phyloP scores from a whole-genome alignment of 352 stramenopile species.

The Aphanomyces astaci region DNA sequence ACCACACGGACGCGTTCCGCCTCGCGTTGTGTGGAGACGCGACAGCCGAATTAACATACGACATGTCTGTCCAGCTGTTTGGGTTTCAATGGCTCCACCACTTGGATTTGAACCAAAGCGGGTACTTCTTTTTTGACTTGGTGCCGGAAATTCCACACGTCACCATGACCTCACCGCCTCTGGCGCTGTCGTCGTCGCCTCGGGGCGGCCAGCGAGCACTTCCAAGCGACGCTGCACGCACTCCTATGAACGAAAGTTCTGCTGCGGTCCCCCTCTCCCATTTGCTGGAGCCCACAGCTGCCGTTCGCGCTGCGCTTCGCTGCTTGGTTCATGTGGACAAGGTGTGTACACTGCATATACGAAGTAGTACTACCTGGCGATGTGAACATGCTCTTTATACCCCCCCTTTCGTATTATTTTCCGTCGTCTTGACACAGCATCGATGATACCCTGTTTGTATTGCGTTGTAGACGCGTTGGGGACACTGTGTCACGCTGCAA shows the following conservation, averaged over 20 bases:
- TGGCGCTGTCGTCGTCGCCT: neutral
- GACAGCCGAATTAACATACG: constrained; percentile 8
- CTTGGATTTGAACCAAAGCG: constrained; percentile 21
- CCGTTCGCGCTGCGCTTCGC: constrained; percentile 5
- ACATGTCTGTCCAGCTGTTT: constrained; percentile 11
- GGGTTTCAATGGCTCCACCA: constrained; percentile 20
- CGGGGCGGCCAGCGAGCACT: too few relatives aligned
- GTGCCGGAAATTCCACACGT: neutral
- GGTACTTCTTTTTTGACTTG: constrained; percentile 15
- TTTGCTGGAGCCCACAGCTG: neutral
- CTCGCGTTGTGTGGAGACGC: neutral
- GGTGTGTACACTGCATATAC: too few relatives aligned
- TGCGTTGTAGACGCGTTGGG: constrained; percentile 22
- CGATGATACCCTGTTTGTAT: too few relatives aligned
- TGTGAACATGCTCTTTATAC: too few relatives aligned
- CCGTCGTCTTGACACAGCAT: too few relatives aligned
- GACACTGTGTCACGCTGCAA: constrained; percentile 7
- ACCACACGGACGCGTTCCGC: neutral
- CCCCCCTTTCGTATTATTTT: too few relatives aligned
- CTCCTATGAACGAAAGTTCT: too few relatives aligned
- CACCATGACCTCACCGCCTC: neutral
- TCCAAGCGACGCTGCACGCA: too few relatives aligned
- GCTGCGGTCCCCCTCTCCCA: neutral
- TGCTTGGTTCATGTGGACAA: constrained; percentile 16
- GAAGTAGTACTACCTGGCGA: too few relatives aligned